These are phyloP conservation scores for Sugiyamaella xylanicola DNA, from an alignment of 1,139 yeast species.

Conservation along the genomic window DNA sequence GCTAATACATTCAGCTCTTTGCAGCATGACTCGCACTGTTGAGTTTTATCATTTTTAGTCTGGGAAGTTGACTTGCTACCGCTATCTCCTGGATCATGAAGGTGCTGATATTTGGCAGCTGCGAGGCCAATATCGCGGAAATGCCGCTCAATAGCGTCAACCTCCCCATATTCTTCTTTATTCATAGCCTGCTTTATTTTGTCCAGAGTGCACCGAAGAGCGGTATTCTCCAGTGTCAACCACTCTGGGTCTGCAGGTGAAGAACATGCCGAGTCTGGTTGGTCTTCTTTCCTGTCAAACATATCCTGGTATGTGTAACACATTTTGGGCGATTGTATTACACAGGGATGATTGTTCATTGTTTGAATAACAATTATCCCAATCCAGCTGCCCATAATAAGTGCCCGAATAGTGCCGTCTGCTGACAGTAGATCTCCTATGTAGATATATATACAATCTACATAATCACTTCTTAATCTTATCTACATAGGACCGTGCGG, in stretches of 20 bases:
- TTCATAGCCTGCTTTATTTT: constrained; percentile 11
- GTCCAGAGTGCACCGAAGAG: constrained; percentile 13
- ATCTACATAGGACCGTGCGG: too few relatives aligned
- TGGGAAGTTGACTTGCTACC: background rate
- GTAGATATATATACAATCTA: too few relatives aligned
- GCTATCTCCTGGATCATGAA: background rate
- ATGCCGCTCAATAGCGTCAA: constrained; percentile 17
- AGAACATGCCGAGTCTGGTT: background rate
- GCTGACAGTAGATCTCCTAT: too few relatives aligned
- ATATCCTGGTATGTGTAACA: constrained; percentile 13
- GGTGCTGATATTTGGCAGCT: constrained; percentile 8
- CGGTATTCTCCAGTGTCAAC: constrained; percentile 13
- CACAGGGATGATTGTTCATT: too few relatives aligned
- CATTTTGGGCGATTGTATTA: too few relatives aligned
- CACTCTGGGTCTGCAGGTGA: constrained; percentile 7
- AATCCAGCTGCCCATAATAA: too few relatives aligned
- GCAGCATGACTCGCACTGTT: background rate
- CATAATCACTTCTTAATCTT: too few relatives aligned
- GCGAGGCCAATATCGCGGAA: constrained; percentile 12
- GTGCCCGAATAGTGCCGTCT: too few relatives aligned
- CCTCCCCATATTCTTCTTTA: constrained; percentile 11
- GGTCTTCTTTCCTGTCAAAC: constrained; percentile 10
- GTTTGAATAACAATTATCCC: background rate
- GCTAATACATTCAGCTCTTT: constrained; percentile 10
- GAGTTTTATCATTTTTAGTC: background rate